phyloP scores from a whole-genome alignment of 2,329 filamentous ascomycete genomes.

The Onygena corvina region DNA sequence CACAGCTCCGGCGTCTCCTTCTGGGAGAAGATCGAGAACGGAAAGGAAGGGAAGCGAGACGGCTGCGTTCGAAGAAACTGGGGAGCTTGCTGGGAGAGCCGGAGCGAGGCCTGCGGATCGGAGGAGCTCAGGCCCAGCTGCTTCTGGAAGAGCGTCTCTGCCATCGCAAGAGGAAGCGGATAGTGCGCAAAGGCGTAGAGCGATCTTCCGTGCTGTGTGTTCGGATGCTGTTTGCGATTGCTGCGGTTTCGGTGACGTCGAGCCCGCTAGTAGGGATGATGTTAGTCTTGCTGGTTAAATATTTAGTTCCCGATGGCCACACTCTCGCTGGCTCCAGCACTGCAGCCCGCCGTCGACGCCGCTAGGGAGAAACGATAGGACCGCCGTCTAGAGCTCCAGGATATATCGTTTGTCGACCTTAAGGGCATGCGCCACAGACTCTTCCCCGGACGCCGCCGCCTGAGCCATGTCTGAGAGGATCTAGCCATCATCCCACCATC shows the following conservation, averaged over 20 bases:
- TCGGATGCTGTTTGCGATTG: not conserved
- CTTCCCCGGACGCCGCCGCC: not conserved
- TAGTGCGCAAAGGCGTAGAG: too few species aligned
- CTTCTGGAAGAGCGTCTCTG: not conserved
- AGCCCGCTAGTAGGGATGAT: too few species aligned
- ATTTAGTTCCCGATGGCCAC: too few species aligned
- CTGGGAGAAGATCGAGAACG: constrained; percentile 40
- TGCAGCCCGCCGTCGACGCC: too few species aligned
- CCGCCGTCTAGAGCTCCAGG: too few species aligned
- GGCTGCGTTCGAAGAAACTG: constrained; percentile 39
- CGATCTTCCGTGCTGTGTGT: too few species aligned
- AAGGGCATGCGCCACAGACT: too few species aligned
- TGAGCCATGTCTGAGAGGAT: not conserved
- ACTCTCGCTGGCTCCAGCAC: too few species aligned
- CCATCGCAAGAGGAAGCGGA: too few species aligned
- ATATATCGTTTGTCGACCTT: too few species aligned
- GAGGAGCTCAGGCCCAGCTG: constrained; percentile 18
- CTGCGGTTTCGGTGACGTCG: not conserved
- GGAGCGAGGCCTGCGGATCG: constrained; percentile 38
- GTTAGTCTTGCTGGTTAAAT: too few species aligned
- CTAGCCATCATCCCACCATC: not conserved
- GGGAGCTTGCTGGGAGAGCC: constrained; percentile 33
- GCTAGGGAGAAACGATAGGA: too few species aligned
- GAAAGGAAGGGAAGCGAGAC: constrained; percentile 38
- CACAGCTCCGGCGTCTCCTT: constrained; percentile 68